A percentile compares a stretch with the other conserved stretches of the same genome.
These are phyloP conservation scores for Microthyrium microscopicum DNA, from an alignment of 2,329 filamentous ascomycete genomes.

Conservation along the genomic window DNA sequence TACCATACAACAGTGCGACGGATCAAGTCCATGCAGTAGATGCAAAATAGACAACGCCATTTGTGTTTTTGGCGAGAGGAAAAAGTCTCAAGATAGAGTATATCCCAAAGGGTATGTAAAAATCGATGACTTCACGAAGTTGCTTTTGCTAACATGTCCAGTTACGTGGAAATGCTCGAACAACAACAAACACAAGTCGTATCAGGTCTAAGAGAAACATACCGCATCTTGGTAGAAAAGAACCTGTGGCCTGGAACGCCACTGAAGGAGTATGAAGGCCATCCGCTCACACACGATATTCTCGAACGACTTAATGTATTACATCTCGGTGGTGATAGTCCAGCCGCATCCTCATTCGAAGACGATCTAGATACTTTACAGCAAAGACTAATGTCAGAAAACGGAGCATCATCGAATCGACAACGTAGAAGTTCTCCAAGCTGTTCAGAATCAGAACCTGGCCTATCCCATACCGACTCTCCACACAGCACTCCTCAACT, in stretches of 20 bases:
- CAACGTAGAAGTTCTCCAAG: slow-evolving; percentile 38
- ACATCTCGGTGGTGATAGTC: slow-evolving; percentile 32
- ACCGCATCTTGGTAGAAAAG: slow-evolving; percentile 33
- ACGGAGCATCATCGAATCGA: slow-evolving; percentile 35
- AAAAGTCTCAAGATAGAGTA: slow-evolving; percentile 49
- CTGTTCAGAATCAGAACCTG: slow-evolving; percentile 40
- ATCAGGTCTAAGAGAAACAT: slow-evolving; percentile 42
- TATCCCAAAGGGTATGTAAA: slow-evolving; percentile 44
- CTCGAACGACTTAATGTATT: slow-evolving; percentile 41
- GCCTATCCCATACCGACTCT: slow-evolving; percentile 23
- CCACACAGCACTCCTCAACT: slow-evolving; percentile 24
- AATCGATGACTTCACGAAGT: neutral
- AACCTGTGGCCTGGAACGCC: slow-evolving; percentile 39
- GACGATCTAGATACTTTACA: slow-evolving; percentile 40
- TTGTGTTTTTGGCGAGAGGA: slow-evolving; percentile 48
- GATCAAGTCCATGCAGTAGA: slow-evolving; percentile 41
- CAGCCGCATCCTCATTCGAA: slow-evolving; percentile 34
- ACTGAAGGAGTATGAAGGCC: slow-evolving; percentile 35
- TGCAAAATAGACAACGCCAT: slow-evolving; percentile 48
- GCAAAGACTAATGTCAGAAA: slow-evolving; percentile 24
- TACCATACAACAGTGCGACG: slow-evolving; percentile 37
- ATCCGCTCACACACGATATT: slow-evolving; percentile 47
- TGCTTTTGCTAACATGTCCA: slow-evolving; percentile 15
- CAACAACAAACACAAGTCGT: slow-evolving; percentile 48
- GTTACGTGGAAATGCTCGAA: slow-evolving; percentile 51